phyloP scores from a whole-genome alignment of 1,284 basidiomycete species.

The Apiotrichum porosum region DNA sequence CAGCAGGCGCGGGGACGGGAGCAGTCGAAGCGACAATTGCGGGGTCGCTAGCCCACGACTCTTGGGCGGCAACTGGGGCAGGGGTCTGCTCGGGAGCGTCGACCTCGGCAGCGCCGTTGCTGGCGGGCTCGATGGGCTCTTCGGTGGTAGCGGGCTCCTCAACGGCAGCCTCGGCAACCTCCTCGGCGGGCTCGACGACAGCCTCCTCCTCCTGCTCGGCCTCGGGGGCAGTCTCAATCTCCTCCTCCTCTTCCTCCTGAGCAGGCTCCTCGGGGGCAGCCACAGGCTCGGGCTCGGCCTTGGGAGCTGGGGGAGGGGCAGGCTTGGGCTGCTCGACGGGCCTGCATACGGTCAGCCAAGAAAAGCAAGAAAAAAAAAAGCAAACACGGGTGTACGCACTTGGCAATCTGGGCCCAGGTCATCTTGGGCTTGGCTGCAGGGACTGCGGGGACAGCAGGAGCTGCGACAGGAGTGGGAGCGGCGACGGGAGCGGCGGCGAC shows the following conservation, averaged over 20 bases:
- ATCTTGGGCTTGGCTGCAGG: conserved; percentile 34
- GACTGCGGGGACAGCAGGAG: not conserved
- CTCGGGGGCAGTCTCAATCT: conserved; percentile 18
- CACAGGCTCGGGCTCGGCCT: conserved; percentile 3
- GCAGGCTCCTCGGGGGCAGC: not conserved
- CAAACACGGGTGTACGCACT: conserved; percentile 42
- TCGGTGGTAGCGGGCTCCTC: conserved; percentile 15
- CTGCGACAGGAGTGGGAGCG: not conserved
- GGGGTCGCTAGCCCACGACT: conserved; percentile 33
- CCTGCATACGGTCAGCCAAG: conserved; percentile 18
- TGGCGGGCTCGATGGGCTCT: conserved; percentile 16
- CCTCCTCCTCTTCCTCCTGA: conserved; percentile 35
- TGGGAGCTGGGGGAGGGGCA: conserved; percentile 54
- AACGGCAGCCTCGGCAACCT: conserved; percentile 23
- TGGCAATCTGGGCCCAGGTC: conserved; percentile 51
- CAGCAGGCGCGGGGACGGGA: conserved; percentile 20
- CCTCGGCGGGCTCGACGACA: conserved; percentile 6
- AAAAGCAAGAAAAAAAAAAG: not conserved
- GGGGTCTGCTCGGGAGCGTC: conserved; percentile 18
- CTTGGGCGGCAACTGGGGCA: conserved; percentile 4
- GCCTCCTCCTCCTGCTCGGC: conserved; percentile 16
- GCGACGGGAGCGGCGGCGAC: not conserved
- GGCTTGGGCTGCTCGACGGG: conserved; percentile 49
- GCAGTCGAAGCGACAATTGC: conserved; percentile 39
- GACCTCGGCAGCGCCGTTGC: conserved; percentile 7